phyloP scores from a whole-genome alignment of 352 stramenopile species.

The Phytophthora quininea region DNA sequence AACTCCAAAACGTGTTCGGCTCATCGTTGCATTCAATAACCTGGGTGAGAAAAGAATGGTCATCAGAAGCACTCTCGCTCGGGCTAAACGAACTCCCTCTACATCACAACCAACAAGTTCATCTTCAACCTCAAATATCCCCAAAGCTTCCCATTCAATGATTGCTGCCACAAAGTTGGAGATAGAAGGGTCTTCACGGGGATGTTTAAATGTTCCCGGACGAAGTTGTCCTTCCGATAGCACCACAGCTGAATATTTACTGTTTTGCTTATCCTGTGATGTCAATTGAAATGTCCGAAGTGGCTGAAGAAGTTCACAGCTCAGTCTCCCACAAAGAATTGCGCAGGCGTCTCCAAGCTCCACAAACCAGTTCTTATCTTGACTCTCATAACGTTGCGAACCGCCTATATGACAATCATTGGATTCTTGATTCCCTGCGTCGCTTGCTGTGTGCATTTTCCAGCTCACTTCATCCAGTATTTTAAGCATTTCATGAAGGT shows the following conservation, averaged over 20 bases:
- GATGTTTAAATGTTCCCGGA: neutral
- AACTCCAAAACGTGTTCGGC: conserved; percentile 21
- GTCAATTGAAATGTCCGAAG: neutral
- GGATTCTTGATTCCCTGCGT: conserved; percentile 36
- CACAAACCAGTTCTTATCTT: conserved; percentile 46
- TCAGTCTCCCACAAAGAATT: conserved; percentile 54
- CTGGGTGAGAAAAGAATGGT: conserved; percentile 23
- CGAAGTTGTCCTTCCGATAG: conserved; percentile 24
- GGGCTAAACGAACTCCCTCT: neutral
- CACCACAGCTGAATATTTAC: conserved; percentile 11
- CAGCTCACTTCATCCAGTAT: conserved; percentile 68
- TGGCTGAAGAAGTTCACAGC: conserved; percentile 32
- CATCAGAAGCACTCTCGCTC: conserved; percentile 1
- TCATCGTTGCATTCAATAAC: conserved; percentile 16
- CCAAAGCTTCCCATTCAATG: conserved; percentile 45
- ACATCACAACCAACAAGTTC: conserved; percentile 35
- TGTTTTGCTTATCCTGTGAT: neutral
- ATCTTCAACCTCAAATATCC: conserved; percentile 64
- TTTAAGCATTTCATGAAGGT: conserved; percentile 54
- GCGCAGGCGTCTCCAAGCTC: conserved; percentile 54
- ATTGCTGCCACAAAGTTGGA: conserved; percentile 32
- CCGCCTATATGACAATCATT: conserved; percentile 9
- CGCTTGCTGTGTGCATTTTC: conserved; percentile 44
- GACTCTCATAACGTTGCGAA: neutral
- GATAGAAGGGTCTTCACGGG: neutral